Conservation (phyloP, 2,329 filamentous ascomycete genomes). For the Penicillium sp. region DNA sequence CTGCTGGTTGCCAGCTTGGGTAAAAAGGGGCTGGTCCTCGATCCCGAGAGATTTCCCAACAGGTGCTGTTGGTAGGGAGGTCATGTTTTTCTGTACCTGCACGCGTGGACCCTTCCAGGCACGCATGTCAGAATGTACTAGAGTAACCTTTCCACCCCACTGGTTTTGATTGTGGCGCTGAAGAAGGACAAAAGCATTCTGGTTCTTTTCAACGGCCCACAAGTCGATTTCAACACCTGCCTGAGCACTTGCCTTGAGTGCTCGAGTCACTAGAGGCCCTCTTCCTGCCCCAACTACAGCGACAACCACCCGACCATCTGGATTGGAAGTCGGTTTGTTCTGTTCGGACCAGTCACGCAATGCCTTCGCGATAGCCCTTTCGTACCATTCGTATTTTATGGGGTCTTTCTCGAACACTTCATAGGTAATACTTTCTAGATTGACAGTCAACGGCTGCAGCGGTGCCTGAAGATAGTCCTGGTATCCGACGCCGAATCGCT, state of each 20-base stretch:
- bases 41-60: constrained; percentile 43
- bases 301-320: constrained; percentile 75
- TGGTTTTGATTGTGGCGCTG: constrained; percentile 80
- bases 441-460: constrained; percentile 91
- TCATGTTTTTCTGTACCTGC: constrained; percentile 26
- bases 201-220: constrained; percentile 97
- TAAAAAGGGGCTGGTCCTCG: constrained; percentile 30
- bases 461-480: constrained; percentile 97
- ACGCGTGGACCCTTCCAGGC: constrained; percentile 81
- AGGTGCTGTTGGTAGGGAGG: constrained; percentile 22
- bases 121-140: constrained; percentile 97
- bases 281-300: constrained; percentile 93
- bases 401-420: constrained; percentile 99
- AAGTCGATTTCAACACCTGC: constrained; percentile 80
- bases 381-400: constrained; percentile 97
- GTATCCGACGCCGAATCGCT: constrained; percentile 72
- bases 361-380: constrained; percentile 79
- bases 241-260: constrained; percentile 76
- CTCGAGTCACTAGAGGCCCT: constrained; percentile 87
- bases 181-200: constrained; percentile 92
- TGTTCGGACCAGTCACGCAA: constrained; percentile 77
- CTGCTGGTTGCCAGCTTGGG: constrained; percentile 34
- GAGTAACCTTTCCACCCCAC: constrained; percentile 81
- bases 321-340: constrained; percentile 74
- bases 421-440: constrained; percentile 95